A percentile compares a stretch with the other conserved stretches of the same genome.
Evolutionary conservation across 495 filamentous ascomycete species (phyloP).

Genomic region (Aspergillus saccharolyticus): DNA sequence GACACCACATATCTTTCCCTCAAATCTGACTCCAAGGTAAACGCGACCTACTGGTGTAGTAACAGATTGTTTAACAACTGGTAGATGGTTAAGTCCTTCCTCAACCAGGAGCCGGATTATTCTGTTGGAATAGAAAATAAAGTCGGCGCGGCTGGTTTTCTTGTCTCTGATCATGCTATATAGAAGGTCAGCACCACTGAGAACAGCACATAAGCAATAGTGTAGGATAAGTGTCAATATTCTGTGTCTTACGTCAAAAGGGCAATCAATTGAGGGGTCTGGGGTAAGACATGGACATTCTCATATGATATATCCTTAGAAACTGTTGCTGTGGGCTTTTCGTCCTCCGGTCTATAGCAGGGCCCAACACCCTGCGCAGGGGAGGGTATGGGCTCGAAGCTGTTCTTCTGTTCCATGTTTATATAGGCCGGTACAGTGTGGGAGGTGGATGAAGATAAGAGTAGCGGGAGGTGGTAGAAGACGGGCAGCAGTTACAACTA

Average conservation of each 20-base stretch:
- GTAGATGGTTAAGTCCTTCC: slow-evolving; percentile 94
- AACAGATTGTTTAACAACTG: slow-evolving; percentile 78
- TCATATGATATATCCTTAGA: slow-evolving; percentile 76
- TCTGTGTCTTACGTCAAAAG: slow-evolving; percentile 77
- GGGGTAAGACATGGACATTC: slow-evolving; percentile 84
- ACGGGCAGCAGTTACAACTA: too few species aligned
- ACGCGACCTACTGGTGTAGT: slow-evolving; percentile 83
- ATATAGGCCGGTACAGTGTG: too few species aligned
- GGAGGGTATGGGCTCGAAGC: slow-evolving; percentile 35
- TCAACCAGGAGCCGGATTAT: slow-evolving; percentile 98
- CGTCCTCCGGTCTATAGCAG: slow-evolving; percentile 65
- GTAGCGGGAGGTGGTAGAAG: too few species aligned
- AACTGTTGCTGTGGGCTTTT: slow-evolving; percentile 86
- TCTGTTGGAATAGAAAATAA: slow-evolving; percentile 98
- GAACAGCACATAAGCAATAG: background rate
- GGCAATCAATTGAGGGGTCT: slow-evolving; percentile 95
- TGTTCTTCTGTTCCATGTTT: too few species aligned
- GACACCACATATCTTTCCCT: slow-evolving; percentile 97
- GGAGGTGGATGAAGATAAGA: too few species aligned
- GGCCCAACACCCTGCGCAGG: slow-evolving; percentile 74
- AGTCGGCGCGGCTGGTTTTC: slow-evolving; percentile 84
- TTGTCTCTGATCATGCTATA: slow-evolving; percentile 89
- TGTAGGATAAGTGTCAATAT: background rate
- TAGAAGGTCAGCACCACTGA: slow-evolving; percentile 18
- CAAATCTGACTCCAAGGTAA: slow-evolving; percentile 90